phyloP scores from a whole-genome alignment of 371 early-diverging fungal genomes.

The Agmasoma carcini region DNA sequence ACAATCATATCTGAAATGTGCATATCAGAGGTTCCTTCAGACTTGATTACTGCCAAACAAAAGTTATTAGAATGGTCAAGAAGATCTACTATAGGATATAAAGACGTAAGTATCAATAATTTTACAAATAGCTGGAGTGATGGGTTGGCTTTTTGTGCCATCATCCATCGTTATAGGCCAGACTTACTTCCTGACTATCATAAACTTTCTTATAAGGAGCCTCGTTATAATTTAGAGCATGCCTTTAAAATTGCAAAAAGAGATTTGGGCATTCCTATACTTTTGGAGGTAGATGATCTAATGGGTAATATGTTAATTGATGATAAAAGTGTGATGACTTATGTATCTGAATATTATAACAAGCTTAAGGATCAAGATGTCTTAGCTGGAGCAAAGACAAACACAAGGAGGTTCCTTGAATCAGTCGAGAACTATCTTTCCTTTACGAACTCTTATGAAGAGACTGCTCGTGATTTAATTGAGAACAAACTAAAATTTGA shows the following conservation, averaged over 20 bases:
- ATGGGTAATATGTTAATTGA: constrained; percentile 73
- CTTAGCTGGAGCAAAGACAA: constrained; percentile 1
- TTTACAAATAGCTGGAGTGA: constrained; percentile 74
- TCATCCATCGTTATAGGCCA: constrained; percentile 85
- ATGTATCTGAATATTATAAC: constrained; percentile 75
- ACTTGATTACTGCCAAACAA: constrained; percentile 56
- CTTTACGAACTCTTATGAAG: constrained; percentile 23
- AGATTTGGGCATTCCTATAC: constrained; percentile 65
- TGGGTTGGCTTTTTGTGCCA: constrained; percentile 80
- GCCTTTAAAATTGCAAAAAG: constrained; percentile 81
- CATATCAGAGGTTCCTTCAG: constrained; percentile 59
- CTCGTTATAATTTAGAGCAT: constrained; percentile 61
- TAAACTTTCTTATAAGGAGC: constrained; percentile 58
- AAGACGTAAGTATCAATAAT: constrained; percentile 60
- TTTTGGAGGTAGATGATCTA: constrained; percentile 82
- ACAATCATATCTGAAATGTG: constrained; percentile 81
- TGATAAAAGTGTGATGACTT: constrained; percentile 87
- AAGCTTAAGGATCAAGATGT: constrained; percentile 25
- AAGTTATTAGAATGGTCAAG: constrained; percentile 78
- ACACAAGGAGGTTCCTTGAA: constrained; percentile 9
- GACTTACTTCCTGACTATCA: constrained; percentile 70
- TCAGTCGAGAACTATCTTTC: constrained; percentile 18
- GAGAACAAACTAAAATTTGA: constrained; percentile 6
- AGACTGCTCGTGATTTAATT: constrained; percentile 9
- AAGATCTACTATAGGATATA: constrained; percentile 69